Conservation (phyloP, 2,329 filamentous ascomycete species). For the Aspergillus eucalypticola region DNA sequence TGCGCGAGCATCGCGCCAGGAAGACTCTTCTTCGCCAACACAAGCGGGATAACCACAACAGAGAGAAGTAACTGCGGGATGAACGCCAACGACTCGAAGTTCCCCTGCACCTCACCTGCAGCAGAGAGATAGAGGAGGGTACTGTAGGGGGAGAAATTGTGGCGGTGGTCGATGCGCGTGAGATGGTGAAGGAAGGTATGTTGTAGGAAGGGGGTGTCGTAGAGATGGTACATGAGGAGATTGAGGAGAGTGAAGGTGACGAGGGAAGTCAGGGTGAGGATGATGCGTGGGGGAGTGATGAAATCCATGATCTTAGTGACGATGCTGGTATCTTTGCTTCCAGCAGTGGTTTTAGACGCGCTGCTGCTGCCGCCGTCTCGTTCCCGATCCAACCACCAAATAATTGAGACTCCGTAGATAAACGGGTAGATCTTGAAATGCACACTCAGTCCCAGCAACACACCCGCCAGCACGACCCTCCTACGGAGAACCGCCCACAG, state of each 20-base stretch:
- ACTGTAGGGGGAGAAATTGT: conserved; percentile 98
- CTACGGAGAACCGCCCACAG: conserved; percentile 76
- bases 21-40: conserved; percentile 77
- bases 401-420: conserved; percentile 72
- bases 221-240: conserved; percentile 72
- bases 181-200: conserved; percentile 95
- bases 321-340: background rate
- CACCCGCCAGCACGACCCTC: conserved; percentile 65
- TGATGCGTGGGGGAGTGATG: conserved; percentile 42
- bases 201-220: conserved; percentile 76
- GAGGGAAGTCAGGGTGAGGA: conserved; percentile 60
- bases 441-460: conserved; percentile 77
- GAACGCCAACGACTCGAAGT: conserved; percentile 80
- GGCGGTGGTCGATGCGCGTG: conserved; percentile 88
- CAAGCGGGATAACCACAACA: conserved; percentile 71
- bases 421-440: conserved; percentile 99
- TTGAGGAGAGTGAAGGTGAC: conserved; percentile 74
- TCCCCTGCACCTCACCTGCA: conserved; percentile 49
- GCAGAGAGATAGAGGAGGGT: conserved; percentile 85
- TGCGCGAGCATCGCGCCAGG: conserved; percentile 86
- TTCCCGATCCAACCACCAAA: conserved; percentile 45
- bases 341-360: background rate
- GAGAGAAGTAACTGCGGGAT: conserved; percentile 82
- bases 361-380: conserved; percentile 16
- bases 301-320: conserved; percentile 28